Conservation (phyloP, 345 rosid species). For the Raphanus sativus region DNA sequence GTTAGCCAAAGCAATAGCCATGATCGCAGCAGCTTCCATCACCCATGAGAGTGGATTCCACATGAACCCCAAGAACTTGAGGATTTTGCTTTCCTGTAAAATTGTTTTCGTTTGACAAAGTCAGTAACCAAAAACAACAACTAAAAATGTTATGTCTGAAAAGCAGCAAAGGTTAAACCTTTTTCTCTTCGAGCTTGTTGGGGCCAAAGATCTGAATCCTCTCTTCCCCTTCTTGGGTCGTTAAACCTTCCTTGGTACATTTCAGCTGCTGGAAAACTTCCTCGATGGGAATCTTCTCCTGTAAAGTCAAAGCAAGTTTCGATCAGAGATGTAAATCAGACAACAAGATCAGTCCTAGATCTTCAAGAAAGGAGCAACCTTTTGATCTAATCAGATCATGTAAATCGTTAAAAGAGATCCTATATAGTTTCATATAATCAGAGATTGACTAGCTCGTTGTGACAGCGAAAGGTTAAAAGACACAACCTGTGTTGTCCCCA, state of each 20-base stretch:
- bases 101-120: background rate
- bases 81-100: constrained; percentile 66
- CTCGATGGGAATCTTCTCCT: constrained; percentile 84
- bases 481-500: background rate
- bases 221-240: constrained; percentile 59
- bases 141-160: background rate
- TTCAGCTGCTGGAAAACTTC: constrained; percentile 94
- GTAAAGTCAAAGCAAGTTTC: constrained; percentile 4
- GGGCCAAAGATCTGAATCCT: constrained; percentile 84
- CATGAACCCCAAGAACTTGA: constrained; percentile 90
- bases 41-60: constrained; percentile 96
- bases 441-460: background rate
- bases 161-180: constrained; percentile 38
- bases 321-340: background rate
- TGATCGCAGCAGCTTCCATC: constrained; percentile 87
- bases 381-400: background rate
- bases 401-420: background rate
- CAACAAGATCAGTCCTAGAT: background rate
- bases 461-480: background rate
- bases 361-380: background rate
- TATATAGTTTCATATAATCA: background rate
- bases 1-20: constrained; percentile 88
- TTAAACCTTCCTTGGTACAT: constrained; percentile 71
- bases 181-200: constrained; percentile 96
- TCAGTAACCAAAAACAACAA: constrained; percentile 5